Conservation (phyloP, 495 filamentous ascomycete species). For the Hypoxylon subgilvum region DNA sequence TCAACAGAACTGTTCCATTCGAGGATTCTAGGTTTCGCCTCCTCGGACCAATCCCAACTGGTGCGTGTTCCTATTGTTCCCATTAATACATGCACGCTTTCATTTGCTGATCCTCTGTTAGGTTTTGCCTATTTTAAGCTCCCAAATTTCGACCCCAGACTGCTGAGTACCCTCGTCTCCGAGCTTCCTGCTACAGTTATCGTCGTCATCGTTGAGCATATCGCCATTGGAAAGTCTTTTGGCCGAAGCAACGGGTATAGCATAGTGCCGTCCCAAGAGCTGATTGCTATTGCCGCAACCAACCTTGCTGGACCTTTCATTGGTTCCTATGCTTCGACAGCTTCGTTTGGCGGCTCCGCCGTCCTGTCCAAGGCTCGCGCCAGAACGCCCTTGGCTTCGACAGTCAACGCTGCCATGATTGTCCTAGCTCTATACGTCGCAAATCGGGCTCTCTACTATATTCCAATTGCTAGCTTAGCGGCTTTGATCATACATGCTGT, state of each 20-base stretch:
- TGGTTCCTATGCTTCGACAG: slow-evolving; percentile 59
- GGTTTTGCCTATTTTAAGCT: slow-evolving; percentile 53
- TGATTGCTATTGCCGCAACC: slow-evolving; percentile 60
- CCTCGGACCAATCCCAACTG: slow-evolving; percentile 51
- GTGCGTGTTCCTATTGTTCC: slow-evolving; percentile 39
- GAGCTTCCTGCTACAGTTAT: slow-evolving; percentile 52
- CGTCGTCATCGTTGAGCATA: slow-evolving; percentile 61
- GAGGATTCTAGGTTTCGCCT: slow-evolving; percentile 48
- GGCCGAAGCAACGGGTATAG: slow-evolving; percentile 62
- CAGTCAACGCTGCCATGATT: slow-evolving; percentile 59
- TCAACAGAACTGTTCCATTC: too few relatives aligned
- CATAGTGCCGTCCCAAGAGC: slow-evolving; percentile 60
- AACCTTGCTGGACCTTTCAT: slow-evolving; percentile 61
- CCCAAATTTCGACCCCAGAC: slow-evolving; percentile 41
- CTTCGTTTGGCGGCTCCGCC: slow-evolving; percentile 59
- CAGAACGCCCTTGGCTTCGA: slow-evolving; percentile 58
- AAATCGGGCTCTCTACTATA: slow-evolving; percentile 59
- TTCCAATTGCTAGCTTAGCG: slow-evolving; percentile 52
- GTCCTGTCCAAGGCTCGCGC: slow-evolving; percentile 59
- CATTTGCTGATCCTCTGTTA: too few relatives aligned
- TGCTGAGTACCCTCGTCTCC: slow-evolving; percentile 43
- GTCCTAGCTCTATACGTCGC: slow-evolving; percentile 60
- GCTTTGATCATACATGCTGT: slow-evolving; percentile 63
- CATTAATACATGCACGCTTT: too few relatives aligned
- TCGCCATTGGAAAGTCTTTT: slow-evolving; percentile 62